These are phyloP conservation scores for Ophiostoma ulmi DNA, from an alignment of 2,329 filamentous ascomycete genomes.

Conservation along the genomic window DNA sequence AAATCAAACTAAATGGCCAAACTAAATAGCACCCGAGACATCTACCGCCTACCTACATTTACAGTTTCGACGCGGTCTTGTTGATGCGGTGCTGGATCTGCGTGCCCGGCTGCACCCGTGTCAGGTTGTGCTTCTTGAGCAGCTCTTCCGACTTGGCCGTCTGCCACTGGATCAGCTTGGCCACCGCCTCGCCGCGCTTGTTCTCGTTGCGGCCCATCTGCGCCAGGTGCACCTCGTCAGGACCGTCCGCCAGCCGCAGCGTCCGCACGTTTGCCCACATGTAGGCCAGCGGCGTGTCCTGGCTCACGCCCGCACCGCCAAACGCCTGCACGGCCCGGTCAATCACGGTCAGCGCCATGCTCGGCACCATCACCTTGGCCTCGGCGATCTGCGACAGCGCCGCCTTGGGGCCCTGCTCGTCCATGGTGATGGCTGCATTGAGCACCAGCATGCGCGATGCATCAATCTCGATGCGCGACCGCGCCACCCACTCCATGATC, in stretches of 20 bases:
- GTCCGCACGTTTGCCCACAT: conserved; percentile 80
- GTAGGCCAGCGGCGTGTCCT: conserved; percentile 85
- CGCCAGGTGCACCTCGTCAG: conserved; percentile 88
- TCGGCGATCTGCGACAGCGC: conserved; percentile 90
- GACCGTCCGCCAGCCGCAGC: conserved; percentile 82
- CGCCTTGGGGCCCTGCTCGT: conserved; percentile 79
- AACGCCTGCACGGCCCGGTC: conserved; percentile 92
- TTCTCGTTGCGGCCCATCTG: conserved; percentile 80
- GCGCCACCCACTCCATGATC: conserved; percentile 90
- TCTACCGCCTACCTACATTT: conserved; percentile 23
- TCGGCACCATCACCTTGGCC: conserved; percentile 87
- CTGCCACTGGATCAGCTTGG: conserved; percentile 60
- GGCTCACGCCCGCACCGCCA: conserved; percentile 82
- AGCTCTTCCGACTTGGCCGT: conserved; percentile 60
- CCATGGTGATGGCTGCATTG: conserved; percentile 93
- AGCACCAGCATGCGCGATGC: conserved; percentile 82
- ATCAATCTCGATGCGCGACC: conserved; percentile 89
- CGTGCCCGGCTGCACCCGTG: conserved; percentile 46
- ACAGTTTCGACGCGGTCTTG: conserved; percentile 40
- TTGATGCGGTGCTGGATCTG: conserved; percentile 42
- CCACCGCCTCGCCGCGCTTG: conserved; percentile 57
- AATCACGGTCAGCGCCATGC: conserved; percentile 77
- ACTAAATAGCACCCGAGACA: background rate
- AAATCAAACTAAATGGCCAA: background rate
- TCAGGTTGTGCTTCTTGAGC: conserved; percentile 53